Conservation (phyloP, 2,329 filamentous ascomycete species). For the Penicillium sp. region DNA sequence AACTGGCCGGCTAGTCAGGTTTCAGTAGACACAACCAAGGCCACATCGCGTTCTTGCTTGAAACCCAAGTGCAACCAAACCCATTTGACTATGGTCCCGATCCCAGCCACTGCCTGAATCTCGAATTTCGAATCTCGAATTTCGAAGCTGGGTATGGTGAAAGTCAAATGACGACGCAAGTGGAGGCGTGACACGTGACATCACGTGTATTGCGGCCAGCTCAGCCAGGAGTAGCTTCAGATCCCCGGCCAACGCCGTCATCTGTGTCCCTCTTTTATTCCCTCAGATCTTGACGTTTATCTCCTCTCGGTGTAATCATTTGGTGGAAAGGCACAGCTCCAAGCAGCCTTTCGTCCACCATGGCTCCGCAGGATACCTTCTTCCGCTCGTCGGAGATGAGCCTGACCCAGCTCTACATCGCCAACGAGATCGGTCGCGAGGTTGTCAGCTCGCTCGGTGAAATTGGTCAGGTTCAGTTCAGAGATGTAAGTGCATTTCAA, state of each 20-base stretch:
- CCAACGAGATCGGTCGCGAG: constrained; percentile 97
- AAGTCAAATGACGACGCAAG: neutral
- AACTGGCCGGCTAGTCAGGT: no score
- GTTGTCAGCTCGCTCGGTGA: constrained; percentile 96
- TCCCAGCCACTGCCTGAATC: neutral
- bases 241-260: constrained; percentile 4
- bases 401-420: constrained; percentile 99
- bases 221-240: constrained; percentile 16
- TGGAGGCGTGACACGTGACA: constrained; percentile 7
- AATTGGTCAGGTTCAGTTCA: constrained; percentile 93
- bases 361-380: constrained; percentile 82
- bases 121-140: neutral
- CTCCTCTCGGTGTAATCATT: constrained; percentile 5
- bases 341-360: constrained; percentile 42
- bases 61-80: no score
- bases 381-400: constrained; percentile 99
- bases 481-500: constrained; percentile 71
- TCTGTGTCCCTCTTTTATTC: constrained; percentile 23
- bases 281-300: constrained; percentile 10
- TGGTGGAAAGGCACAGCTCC: constrained; percentile 28
- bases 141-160: neutral
- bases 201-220: constrained; percentile 27
- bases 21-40: no score
- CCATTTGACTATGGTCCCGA: no score
- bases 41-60: no score